Evolutionary conservation across 2,329 filamentous ascomycete genomes (phyloP).

Genomic region (Exophiala spinifera): DNA sequence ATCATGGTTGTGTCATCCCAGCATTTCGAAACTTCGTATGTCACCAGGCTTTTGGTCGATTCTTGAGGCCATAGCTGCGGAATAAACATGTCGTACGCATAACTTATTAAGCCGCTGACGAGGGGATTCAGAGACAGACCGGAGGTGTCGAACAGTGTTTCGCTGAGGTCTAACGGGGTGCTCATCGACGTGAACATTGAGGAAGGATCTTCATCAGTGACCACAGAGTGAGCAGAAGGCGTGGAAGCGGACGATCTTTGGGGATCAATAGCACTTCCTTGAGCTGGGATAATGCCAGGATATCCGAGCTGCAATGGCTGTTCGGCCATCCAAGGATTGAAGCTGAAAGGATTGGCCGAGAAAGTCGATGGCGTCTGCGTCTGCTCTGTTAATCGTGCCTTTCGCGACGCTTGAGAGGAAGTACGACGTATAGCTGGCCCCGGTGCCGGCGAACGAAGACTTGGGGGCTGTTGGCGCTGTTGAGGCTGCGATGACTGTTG

Average conservation of each 20-base stretch:
- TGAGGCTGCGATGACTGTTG: neutral
- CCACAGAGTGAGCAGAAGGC: conserved; percentile 18
- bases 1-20: conserved; percentile 24
- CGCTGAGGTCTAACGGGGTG: conserved; percentile 6
- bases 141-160: conserved; percentile 10
- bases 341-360: conserved; percentile 14
- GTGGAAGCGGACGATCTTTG: conserved; percentile 15
- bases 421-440: conserved; percentile 17
- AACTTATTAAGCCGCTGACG: conserved; percentile 20
- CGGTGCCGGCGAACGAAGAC: conserved; percentile 1
- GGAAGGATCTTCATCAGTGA: conserved; percentile 17
- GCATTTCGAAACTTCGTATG: conserved; percentile 21
- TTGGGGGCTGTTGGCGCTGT: conserved; percentile 3
- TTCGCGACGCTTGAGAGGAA: conserved; percentile 10
- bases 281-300: conserved; percentile 15
- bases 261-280: conserved; percentile 8
- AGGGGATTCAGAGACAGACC: conserved; percentile 14
- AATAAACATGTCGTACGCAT: conserved; percentile 26
- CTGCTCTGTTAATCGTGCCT: conserved; percentile 8
- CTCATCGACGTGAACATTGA: conserved; percentile 8
- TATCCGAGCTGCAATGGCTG: conserved; percentile 22
- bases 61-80: conserved; percentile 26
- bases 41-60: conserved; percentile 8
- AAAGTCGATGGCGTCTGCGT: conserved; percentile 9
- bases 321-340: conserved; percentile 22